phyloP scores from a whole-genome alignment of 352 stramenopile genomes.

The Phytophthora melonis region DNA sequence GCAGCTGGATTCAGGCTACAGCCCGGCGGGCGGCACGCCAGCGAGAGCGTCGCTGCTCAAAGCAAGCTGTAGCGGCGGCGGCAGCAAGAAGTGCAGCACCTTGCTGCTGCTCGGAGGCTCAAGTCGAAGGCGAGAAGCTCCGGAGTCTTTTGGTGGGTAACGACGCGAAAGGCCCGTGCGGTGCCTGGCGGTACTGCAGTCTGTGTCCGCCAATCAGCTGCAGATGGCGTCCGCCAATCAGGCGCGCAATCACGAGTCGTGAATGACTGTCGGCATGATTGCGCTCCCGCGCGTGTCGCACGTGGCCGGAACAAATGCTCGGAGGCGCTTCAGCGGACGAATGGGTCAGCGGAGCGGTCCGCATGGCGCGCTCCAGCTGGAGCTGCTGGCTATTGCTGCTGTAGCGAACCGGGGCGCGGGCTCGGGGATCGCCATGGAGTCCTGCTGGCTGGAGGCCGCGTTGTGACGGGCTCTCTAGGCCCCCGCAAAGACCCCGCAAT shows the following conservation, averaged over 20 bases:
- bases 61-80: not conserved
- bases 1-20: slow-evolving; percentile 24
- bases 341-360: not conserved
- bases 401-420: not conserved
- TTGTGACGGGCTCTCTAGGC: not conserved
- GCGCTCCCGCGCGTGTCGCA: slow-evolving; percentile 27
- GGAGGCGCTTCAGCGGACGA: not conserved
- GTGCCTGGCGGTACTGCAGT: slow-evolving; percentile 26
- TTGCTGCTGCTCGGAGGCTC: not conserved
- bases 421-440: not conserved
- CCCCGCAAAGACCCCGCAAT: not conserved
- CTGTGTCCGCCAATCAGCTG: too few species aligned
- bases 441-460: not conserved
- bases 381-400: not conserved
- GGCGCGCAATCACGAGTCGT: slow-evolving; percentile 9
- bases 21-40: not conserved
- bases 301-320: not conserved
- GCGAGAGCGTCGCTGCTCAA: not conserved
- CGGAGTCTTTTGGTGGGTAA: slow-evolving; percentile 23
- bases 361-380: not conserved
- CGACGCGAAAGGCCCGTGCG: slow-evolving; percentile 19
- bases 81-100: too few species aligned
- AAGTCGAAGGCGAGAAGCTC: not conserved
- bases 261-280: slow-evolving; percentile 31
- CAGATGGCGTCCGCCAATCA: slow-evolving; percentile 5